Evolutionary conservation across 192 early-diverging fungal genomes (phyloP).

Genomic region (Coemansia sp.): DNA sequence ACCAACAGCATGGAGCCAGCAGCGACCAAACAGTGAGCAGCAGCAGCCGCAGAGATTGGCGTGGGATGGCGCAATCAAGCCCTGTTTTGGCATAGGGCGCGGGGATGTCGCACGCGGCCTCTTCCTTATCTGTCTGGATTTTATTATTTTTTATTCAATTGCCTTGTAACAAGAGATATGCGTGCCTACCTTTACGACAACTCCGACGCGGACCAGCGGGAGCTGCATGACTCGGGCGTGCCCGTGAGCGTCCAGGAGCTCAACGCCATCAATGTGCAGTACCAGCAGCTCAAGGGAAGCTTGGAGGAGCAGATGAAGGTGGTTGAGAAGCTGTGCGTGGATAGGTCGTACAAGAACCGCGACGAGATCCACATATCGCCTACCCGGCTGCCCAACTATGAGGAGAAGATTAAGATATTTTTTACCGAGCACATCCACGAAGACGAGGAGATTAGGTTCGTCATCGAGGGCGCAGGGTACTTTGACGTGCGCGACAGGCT

Average conservation of each 20-base stretch:
- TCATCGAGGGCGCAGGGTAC: slow-evolving; percentile 88
- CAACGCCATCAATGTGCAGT: slow-evolving; percentile 66
- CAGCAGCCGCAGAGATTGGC: not conserved
- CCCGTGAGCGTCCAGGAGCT: slow-evolving; percentile 69
- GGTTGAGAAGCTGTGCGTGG: slow-evolving; percentile 66
- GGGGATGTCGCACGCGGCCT: not conserved
- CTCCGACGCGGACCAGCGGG: slow-evolving; percentile 66
- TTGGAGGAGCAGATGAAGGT: slow-evolving; percentile 56
- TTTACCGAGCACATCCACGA: slow-evolving; percentile 94
- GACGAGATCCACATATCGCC: slow-evolving; percentile 86
- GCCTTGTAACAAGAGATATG: slow-evolving; percentile 51
- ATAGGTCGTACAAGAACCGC: slow-evolving; percentile 87
- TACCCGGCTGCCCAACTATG: slow-evolving; percentile 80
- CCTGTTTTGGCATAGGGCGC: no score
- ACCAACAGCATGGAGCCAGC: slow-evolving; percentile 39
- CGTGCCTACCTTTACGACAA: slow-evolving; percentile 78
- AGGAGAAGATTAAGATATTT: slow-evolving; percentile 89
- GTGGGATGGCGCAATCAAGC: not conserved
- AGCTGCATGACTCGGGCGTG: slow-evolving; percentile 70
- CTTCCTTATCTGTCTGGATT: slow-evolving; percentile 4
- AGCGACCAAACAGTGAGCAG: not conserved
- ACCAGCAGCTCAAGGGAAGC: slow-evolving; percentile 59
- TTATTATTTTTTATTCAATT: slow-evolving; percentile 2
- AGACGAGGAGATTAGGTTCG: slow-evolving; percentile 95
- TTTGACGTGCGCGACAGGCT: slow-evolving; percentile 73